Base-by-base conservation (phyloP, 2,329 filamentous ascomycete genomes). In the Albophoma yamanashiensis region DNA sequence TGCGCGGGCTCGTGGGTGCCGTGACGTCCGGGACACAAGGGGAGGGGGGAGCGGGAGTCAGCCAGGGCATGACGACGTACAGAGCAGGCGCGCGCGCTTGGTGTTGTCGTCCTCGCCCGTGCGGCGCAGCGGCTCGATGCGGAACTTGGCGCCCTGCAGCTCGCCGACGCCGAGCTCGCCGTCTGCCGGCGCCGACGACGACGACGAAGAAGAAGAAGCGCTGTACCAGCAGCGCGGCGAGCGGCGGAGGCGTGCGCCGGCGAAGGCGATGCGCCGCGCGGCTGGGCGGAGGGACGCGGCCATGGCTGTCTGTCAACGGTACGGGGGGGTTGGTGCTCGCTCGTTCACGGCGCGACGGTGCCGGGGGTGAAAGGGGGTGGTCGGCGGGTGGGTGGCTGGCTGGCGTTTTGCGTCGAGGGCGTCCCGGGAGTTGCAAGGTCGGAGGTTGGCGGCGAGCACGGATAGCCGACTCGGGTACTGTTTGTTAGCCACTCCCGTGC, bases 91-190 rank as follows among this genome's bases (percentile, higher is more conserved):
- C 47, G 94, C 92, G 67, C 93, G 86, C 85, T 89, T 96, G 42
- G 93, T 99, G 67, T 84, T 82, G 55, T 83, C 78, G 76, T 94
- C 89, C 76, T 99, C 94, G 68, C 92, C 92, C 11, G 82, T 83
- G 57, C 94, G 84, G 62, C 89, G 85, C 66, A 97, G 76, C n/a
- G 94, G 94, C 80, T 96, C 91, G 69, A 97, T 87, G 73, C 85
- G 89, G 77, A 97, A 96, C 61, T 84, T 83, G 64, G 88, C 89
- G 65, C 91, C 91, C 72, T 95, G 86, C 69, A 97, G 85, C 79
- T 97, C 91, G 70, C 91, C 92, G 68, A 94, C 89, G 53, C 79
- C 86, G 62, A 96, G 82, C 67, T 96, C 91, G 45, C 61, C 61
- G 43, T 61, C 52, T 55, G 53, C 17, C 1, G 62, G 25, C 45